Base-by-base conservation (phyloP, 805 yeast species). In the Kluyveromyces starmeri region DNA sequence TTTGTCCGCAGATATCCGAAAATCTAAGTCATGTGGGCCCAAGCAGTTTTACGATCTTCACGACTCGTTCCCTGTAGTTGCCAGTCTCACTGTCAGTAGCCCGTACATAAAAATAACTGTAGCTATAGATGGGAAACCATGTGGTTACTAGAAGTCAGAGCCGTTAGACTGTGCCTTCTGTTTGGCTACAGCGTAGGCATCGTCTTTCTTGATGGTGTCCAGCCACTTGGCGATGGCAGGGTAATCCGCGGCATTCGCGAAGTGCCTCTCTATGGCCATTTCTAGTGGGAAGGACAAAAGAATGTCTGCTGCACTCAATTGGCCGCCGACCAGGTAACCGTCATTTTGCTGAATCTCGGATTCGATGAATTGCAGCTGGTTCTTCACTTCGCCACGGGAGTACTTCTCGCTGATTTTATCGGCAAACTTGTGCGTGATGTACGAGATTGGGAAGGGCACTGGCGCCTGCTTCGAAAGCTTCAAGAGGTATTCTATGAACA, bases 271-370 rank as follows among this genome's bases (percentile, higher is more conserved):
- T 20, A 47, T 41, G 9, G 52, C 55, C 39, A 33, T 39, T 24
- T 45, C 38, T 16, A 62, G 20, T 0, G 78, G 77, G 55, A 67
- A 75, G 0, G 62, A 51, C 43, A 75, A 53, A 35, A 75, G 64
- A 35, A 80, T 66, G 43, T 74, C 80, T 7, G 78, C 80, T 3
- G 59, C 78, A 12, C 74, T 62, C n/a, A 73, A 50, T 41, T 62
- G 61, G 22, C 64, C 59, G 9, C 69, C 75, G 12, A 71, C 76
- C 44, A 74, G 67, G 45, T 50, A 73, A 2, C 53, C 55, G 15
- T 57, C 54, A 16, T 59, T 54, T 7, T 56, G 57, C 31, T 48
- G 44, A 25, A 74, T 51, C 34, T 46, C 52, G 7, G 43, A 42
- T 33, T 75, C 75, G 32, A 75, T 48, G 40, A 51, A 64, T 5